Base-by-base conservation (phyloP, 75 land plant species). In the Cupressus sempervirens region DNA sequence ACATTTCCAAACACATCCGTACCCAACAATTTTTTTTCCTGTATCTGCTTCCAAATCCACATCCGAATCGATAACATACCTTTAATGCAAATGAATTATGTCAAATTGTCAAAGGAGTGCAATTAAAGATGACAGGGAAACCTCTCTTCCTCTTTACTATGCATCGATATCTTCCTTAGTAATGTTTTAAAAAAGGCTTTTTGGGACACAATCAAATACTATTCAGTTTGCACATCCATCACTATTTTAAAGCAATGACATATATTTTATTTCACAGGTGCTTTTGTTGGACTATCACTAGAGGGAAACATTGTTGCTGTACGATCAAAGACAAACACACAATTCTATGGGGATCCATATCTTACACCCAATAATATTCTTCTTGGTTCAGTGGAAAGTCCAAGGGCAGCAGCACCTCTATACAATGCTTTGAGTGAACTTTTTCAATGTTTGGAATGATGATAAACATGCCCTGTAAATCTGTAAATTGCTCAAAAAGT, bases 281-380 rank as follows among this genome's bases (percentile, higher is more conserved):
- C 96, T 23, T 95, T 95, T 91, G 89, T 94, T 10, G 97, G 97
- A 26, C 90, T 94, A 3, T 95, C 97, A 41, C 77, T 95, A 54
- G 97, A 95, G 89, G 93, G 96, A 14, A 94, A 93, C 84, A 58
- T 95, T 23, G 96, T 95, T 45, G 83, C 86, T 20, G 85, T 94
- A 54, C 85, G 97, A 58, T 86, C 88, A 82, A 91, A 93, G 38
- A 89, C 91, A 1, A 95, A 95, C 80, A 83, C 89, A 48, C 84
- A 86, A 52, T 95, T 95, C 82, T 95, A 95, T 85, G 97, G 97
- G 11, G 97, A 95, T 89, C 92, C 96, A n/a, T 95, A 95, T 85
- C 88, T 95, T 41, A 93, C 92, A 53, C 91, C 96, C 5, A 58
- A 83, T 16, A 94, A 95, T 76, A 94, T 95, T 34, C 91, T 95